Evolutionary conservation across 1,139 yeast genomes (phyloP), one percentile per base, ranked within the genome.

Genomic region (Candida sanyaensis): DNA sequence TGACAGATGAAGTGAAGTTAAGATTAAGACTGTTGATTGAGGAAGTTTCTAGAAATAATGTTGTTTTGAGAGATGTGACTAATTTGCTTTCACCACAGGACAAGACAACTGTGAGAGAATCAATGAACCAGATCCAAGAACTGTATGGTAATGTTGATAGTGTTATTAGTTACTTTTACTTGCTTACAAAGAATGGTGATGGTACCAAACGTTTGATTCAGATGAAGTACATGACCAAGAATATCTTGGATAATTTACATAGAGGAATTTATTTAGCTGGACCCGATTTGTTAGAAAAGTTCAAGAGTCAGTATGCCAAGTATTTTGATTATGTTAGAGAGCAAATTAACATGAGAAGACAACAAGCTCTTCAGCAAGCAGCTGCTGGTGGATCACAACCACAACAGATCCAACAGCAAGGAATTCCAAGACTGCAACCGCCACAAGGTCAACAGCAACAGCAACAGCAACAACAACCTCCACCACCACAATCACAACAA

Each of bases 191-290:
- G 57, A 88, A 86, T 61, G 78, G 77, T 41, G 89, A 83, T 48
- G 92, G 89, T 5, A 86, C 96, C 1, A 83, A 83, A 58, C 79
- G 88, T 53, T 77, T 90, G 53, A 75, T 90, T 51, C 93, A 88
- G 62, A 82, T 88, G 77, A 85, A 89, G 64, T 77, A 83, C 52
- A 86, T 89, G 86, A 82, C 89, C 40, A 85, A 83, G 58, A 86
- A 85, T 61, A 87, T 89, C 51, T 70, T 85, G 60, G 95, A 88
- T 46, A 82, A 80, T 54, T 66, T 86, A 63, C 77, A 81, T 58
- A 72, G 82, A 64, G 83, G 88, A 36, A 65, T 79, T 48, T 84
- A 79, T 65, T 73, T 86, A 64, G 84, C 93, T 10, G 77, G 80
- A 5, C 87, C 88, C 6, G 89, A 83, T 48, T 75, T 88, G 43